Conservation (phyloP, 2,329 filamentous ascomycete genomes). For the Ramularia endophylla region DNA sequence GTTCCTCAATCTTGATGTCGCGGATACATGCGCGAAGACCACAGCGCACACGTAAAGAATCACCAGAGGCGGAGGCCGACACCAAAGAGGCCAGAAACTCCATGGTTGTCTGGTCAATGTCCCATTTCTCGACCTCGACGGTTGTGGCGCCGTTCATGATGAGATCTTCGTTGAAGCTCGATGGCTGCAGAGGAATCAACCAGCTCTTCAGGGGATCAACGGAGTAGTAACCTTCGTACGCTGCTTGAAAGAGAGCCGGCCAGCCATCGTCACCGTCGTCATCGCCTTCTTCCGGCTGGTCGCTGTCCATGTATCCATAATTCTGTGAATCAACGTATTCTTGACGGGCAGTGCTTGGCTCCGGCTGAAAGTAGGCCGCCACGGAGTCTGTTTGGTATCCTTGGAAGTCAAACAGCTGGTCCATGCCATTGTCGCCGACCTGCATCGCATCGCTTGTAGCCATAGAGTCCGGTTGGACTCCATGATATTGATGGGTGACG, state of each 20-base stretch:
- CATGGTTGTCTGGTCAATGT: conserved; percentile 24
- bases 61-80: neutral
- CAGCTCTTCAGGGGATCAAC: conserved; percentile 3
- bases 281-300: neutral
- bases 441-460: too few relatives aligned
- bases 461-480: too few relatives aligned
- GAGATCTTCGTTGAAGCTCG: conserved; percentile 3
- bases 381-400: neutral
- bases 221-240: conserved; percentile 6
- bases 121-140: conserved; percentile 19
- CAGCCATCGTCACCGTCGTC: neutral
- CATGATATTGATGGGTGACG: too few relatives aligned
- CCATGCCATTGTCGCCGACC: neutral
- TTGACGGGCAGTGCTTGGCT: too few relatives aligned
- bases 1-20: conserved; percentile 39
- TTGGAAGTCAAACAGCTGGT: neutral
- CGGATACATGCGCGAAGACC: conserved; percentile 1
- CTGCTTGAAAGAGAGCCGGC: conserved; percentile 1
- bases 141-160: conserved; percentile 1
- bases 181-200: neutral
- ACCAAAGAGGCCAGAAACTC: conserved; percentile 19
- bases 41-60: too few relatives aligned
- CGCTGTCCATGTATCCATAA: neutral
- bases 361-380: too few relatives aligned
- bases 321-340: too few relatives aligned